Conservation (phyloP, 176 grass and related monocot species). For the Juncus inflexus region DNA sequence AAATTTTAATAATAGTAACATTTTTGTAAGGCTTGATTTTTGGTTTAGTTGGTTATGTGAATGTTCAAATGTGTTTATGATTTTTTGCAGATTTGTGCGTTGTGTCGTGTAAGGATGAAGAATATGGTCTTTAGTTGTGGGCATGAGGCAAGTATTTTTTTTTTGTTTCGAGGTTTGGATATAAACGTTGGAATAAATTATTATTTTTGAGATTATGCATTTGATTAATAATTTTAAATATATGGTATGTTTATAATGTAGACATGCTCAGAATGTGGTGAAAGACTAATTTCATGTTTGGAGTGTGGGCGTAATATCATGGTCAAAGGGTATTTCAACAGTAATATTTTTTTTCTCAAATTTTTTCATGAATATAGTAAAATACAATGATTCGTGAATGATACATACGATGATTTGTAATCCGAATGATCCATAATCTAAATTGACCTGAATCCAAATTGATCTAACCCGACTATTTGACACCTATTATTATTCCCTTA, state of each 20-base stretch:
- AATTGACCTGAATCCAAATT: too few species aligned
- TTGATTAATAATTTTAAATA: neutral
- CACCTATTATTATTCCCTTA: neutral
- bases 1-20: neutral
- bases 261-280: slow-evolving; percentile 29
- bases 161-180: neutral
- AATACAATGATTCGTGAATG: too few species aligned
- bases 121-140: slow-evolving; percentile 35
- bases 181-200: neutral
- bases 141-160: slow-evolving; percentile 23
- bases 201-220: neutral
- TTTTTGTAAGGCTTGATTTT: neutral
- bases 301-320: slow-evolving; percentile 15
- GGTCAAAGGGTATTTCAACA: slow-evolving; percentile 11
- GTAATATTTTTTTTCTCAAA: neutral
- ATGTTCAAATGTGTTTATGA: slow-evolving; percentile 1
- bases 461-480: too few species aligned
- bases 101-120: slow-evolving; percentile 14
- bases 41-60: slow-evolving; percentile 5
- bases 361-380: neutral
- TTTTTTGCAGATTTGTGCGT: slow-evolving; percentile 18
- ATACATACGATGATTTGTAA: too few species aligned
- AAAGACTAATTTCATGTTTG: slow-evolving; percentile 10
- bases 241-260: neutral
- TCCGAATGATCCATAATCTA: neutral